A percentile compares a stretch with the other conserved stretches of the same genome.
These are phyloP conservation scores for Aegilops umbellulata DNA, from an alignment of 176 grass and related monocot genomes.

Conservation along the genomic window DNA sequence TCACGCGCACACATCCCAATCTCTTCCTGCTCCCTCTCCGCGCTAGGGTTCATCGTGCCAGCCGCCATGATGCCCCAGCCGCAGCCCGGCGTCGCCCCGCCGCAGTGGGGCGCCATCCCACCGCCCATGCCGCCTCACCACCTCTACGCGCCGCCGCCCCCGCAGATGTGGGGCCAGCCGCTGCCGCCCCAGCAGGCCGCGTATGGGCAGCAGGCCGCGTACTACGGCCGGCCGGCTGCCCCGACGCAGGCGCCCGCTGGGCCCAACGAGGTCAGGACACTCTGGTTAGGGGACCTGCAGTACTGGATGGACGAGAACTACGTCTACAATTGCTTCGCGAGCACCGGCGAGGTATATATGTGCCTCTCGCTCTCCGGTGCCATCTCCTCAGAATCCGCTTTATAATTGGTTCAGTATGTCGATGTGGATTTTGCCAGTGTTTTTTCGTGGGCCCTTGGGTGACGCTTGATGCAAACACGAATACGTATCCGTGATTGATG, in stretches of 20 bases:
- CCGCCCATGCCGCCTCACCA: constrained; percentile 44
- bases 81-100: background rate
- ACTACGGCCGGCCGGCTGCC: background rate
- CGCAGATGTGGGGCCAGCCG: constrained; percentile 80
- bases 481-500: background rate
- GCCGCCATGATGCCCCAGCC: too few relatives aligned
- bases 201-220: constrained; percentile 13
- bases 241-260: background rate
- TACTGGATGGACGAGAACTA: too few relatives aligned
- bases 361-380: background rate
- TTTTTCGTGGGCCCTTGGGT: background rate
- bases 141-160: constrained; percentile 31
- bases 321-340: too few relatives aligned
- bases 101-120: constrained; percentile 63
- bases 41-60: too few relatives aligned
- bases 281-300: too few relatives aligned
- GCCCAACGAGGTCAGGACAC: background rate
- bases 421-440: background rate
- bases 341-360: too few relatives aligned
- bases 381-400: background rate
- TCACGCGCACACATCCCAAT: too few relatives aligned
- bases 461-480: background rate
- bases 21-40: too few relatives aligned
- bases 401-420: background rate
- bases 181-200: constrained; percentile 15